Conservation (phyloP, 495 filamentous ascomycete species). For the Penicillium dipodomyicola region DNA sequence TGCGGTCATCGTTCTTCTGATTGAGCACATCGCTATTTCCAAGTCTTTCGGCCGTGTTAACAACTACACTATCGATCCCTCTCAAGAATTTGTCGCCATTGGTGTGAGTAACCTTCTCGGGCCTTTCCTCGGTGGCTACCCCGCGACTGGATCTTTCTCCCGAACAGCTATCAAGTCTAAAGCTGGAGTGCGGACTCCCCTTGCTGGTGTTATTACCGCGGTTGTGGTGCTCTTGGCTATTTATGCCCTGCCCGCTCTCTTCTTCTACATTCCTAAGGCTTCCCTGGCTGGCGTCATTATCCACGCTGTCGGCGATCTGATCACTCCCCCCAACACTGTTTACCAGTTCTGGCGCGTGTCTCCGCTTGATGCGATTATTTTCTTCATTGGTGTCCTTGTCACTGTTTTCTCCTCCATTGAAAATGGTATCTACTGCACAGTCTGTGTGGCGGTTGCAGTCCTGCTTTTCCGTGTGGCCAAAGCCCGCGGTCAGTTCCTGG, state of each 20-base stretch:
- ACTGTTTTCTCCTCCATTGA: constrained; percentile 89
- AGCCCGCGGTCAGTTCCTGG: constrained; percentile 82
- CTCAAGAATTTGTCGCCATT: constrained; percentile 94
- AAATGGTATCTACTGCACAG: constrained; percentile 86
- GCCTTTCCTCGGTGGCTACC: constrained; percentile 91
- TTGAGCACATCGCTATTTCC: constrained; percentile 96
- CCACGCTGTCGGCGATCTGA: constrained; percentile 92
- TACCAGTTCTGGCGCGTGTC: constrained; percentile 97
- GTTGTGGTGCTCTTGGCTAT: constrained; percentile 89
- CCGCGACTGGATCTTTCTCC: constrained; percentile 94
- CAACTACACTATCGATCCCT: constrained; percentile 97
- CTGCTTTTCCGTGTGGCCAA: constrained; percentile 83
- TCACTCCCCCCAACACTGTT: constrained; percentile 88
- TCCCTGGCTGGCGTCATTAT: constrained; percentile 93
- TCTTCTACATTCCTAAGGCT: constrained; percentile 91
- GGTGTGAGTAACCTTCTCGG: constrained; percentile 88
- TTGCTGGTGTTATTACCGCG: constrained; percentile 89
- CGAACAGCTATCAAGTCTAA: constrained; percentile 98
- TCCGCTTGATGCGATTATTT: constrained; percentile 86
- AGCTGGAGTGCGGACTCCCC: constrained; percentile 89
- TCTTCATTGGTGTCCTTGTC: constrained; percentile 90
- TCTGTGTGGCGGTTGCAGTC: constrained; percentile 70
- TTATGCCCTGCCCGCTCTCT: constrained; percentile 86
- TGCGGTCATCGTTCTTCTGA: constrained; percentile 86
- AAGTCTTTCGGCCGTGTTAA: constrained; percentile 97